Base-by-base conservation (phyloP, 1,284 basidiomycete genomes). In the Cryptococcus neoformans region DNA sequence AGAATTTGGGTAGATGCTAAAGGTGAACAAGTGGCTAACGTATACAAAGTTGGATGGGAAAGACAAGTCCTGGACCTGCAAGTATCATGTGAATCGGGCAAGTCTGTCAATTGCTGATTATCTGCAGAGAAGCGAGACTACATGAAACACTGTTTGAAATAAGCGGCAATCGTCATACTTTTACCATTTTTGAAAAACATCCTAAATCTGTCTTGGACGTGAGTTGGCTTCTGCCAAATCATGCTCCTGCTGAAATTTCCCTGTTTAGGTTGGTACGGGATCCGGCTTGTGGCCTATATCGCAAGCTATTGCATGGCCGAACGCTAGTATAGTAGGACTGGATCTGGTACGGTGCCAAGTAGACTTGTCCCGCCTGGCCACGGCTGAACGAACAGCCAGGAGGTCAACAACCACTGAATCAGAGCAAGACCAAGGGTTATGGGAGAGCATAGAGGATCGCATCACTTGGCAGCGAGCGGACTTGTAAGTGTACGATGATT, bases 271-370 rank as follows among this genome's bases (percentile, higher is more conserved):
- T 47, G 76, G 76, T 0, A 76, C 76, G 0, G 76, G 76, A 6
- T 59, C 61, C 6, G 76, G 76, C 2, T 58, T 68, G 48, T 78
- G 76, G 76, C 72, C 74, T 2, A 71, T 78, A 42, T 66, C 72
- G 5, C 70, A 72, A 59, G 75, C 77, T 1, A 58, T 66, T 9
- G 55, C 53, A 21, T 78, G 76, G 74, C 63, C 62, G 9, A 37
- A 68, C 4, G 56, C 74, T 3, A 60, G 47, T 1, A 73, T 78
- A 50, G 64, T 77, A 16, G 77, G 73, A 2, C 57, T 73, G 12
- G 76, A 78, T 55, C 35, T 72, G 9, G 72, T 70, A 0, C 71
- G 71, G 1, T 64, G 64, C 49, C 72, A 78, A 39, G 61, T 65
- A 12, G 68, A 77, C 53, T 53, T 76, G 34, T 51, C 38, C 4